Conservation (phyloP, 2,329 filamentous ascomycete genomes). For the Thielaviopsis populi region DNA sequence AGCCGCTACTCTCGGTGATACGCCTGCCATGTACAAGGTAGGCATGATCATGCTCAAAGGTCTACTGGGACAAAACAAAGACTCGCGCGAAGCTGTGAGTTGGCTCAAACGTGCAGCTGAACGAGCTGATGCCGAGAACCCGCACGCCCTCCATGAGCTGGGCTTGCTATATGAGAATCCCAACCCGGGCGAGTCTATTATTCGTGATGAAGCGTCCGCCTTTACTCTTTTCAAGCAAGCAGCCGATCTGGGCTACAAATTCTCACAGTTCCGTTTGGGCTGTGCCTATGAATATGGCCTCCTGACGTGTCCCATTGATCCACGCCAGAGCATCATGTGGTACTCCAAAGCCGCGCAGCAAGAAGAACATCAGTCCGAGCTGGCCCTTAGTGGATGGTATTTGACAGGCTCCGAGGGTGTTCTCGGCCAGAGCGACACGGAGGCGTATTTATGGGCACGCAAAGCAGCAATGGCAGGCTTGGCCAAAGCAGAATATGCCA, state of each 20-base stretch:
- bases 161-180: slow-evolving; percentile 51
- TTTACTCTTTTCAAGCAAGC: slow-evolving; percentile 71
- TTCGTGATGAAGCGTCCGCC: slow-evolving; percentile 70
- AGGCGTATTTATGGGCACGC: slow-evolving; percentile 92
- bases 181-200: slow-evolving; percentile 52
- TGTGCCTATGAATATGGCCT: slow-evolving; percentile 80
- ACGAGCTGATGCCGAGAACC: slow-evolving; percentile 73
- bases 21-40: slow-evolving; percentile 94
- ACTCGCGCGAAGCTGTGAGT: slow-evolving; percentile 69
- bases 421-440: slow-evolving; percentile 79
- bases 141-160: slow-evolving; percentile 86
- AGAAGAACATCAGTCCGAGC: slow-evolving; percentile 84
- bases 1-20: slow-evolving; percentile 76
- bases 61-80: slow-evolving; percentile 70
- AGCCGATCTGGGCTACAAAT: slow-evolving; percentile 82
- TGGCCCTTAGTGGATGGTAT: slow-evolving; percentile 83
- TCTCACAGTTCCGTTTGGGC: slow-evolving; percentile 80
- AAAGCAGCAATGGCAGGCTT: slow-evolving; percentile 81
- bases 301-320: slow-evolving; percentile 68
- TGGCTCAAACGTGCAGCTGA: slow-evolving; percentile 94
- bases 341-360: slow-evolving; percentile 84
- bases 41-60: slow-evolving; percentile 93
- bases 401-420: slow-evolving; percentile 80
- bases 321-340: slow-evolving; percentile 77
- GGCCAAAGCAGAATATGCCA: slow-evolving; percentile 91